A percentile compares a stretch with the other conserved stretches of the same genome.
These are phyloP conservation scores for Hylodesmum podocarpum DNA, from an alignment of 306 rosid genomes.

Conservation along the genomic window DNA sequence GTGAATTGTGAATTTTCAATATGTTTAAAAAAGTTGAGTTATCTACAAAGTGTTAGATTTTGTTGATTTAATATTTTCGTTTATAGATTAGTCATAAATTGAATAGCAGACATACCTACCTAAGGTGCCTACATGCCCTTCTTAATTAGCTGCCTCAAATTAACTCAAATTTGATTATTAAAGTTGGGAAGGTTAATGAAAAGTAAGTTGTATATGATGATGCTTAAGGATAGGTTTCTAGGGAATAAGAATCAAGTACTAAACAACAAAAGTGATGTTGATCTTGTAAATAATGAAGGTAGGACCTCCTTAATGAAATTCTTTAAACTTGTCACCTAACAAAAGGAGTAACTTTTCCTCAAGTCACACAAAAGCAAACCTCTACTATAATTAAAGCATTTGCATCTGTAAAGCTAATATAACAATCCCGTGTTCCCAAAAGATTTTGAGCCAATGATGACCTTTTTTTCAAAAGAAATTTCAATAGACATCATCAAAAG, in stretches of 20 bases:
- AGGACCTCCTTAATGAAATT: conserved; percentile 47
- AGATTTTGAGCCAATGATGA: conserved; percentile 65
- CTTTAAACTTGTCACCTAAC: conserved; percentile 45
- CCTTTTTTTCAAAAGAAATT: conserved; percentile 39
- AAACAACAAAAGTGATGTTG: not conserved
- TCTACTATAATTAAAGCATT: conserved; percentile 54
- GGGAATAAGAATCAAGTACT: conserved; percentile 33
- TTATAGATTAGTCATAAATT: not conserved
- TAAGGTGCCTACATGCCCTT: not conserved
- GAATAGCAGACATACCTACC: not conserved
- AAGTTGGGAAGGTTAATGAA: conserved; percentile 27
- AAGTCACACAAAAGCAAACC: conserved; percentile 55
- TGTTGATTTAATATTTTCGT: too few relatives aligned
- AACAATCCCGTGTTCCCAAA: conserved; percentile 77
- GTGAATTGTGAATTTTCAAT: too few relatives aligned
- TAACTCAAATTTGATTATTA: not conserved
- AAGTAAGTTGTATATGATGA: not conserved
- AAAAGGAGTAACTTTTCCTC: conserved; percentile 50
- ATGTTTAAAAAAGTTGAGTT: too few relatives aligned
- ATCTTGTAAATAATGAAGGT: conserved; percentile 47
- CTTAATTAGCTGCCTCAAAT: conserved; percentile 9
- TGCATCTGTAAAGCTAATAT: conserved; percentile 63
- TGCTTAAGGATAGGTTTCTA: conserved; percentile 32
- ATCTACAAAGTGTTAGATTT: too few relatives aligned
- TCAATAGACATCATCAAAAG: conserved; percentile 66